Base-by-base conservation (phyloP, 805 yeast species). In the Wickerhamomyces bisporus region DNA sequence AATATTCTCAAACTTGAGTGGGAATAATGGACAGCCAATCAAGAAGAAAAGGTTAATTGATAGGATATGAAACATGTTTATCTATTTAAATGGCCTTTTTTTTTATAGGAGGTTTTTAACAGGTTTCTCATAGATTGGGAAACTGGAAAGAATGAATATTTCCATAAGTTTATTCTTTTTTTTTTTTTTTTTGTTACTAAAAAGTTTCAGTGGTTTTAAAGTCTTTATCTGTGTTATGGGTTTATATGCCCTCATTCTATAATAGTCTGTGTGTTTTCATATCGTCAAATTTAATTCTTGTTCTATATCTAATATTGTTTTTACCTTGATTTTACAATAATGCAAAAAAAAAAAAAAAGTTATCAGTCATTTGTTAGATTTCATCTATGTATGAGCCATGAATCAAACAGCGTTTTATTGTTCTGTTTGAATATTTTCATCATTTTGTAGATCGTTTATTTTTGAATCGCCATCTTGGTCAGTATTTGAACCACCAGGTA, bases 1-100 rank as follows among this genome's bases (percentile, higher is more conserved):
- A 53, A 73, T 86, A 14, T 55, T 55, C 34, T 47, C 53, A 17
- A 55, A 52, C 33, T 35, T 55, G 19, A 48, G 55, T 36, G 60
- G 60, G 6, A 55, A 52, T 38, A 55, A 55, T 34, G 60, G 60
- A 2, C 57, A 53, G 31, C 60, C 60, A n/a, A 55, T 55, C 34
- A 55, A 55, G 38, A 55, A 55, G 49, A 55, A 55, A 26, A 48
- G 60, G 44, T 41, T 55, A 33, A 55, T 55, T 25, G 60, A 55
- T 28, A 43, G 60, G 32, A 26, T 39, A n/a, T 34, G 9, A 30
- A 3, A 6, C 6, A 5, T 16, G 11, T 30, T 12, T 18, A 6
- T 30, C n/a, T 20, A 30, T 29, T 29, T 5, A 29, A n/a, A n/a
- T n/a, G 13, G 13, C 14, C 19, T 27, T 15, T 23, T 23, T 8